These are phyloP conservation scores for Sextonia rubra DNA, from an alignment of 164 flowering plant species.

Conservation along the genomic window DNA sequence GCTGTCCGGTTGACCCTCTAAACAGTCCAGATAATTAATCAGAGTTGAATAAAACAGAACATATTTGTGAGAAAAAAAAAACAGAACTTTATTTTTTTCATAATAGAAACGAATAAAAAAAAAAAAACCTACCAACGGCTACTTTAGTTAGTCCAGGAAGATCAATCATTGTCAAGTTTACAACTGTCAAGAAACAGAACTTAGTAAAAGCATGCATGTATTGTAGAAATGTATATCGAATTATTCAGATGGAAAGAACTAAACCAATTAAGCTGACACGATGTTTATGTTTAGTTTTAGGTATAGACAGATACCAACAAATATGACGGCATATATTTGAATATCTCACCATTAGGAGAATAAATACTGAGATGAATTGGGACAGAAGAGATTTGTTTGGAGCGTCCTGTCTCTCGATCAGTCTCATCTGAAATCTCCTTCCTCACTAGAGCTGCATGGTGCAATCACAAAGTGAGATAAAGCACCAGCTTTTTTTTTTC, in stretches of 20 bases:
- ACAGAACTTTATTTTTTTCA: not conserved
- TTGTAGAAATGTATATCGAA: not conserved
- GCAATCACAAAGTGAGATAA: not conserved
- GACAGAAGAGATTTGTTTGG: conserved; percentile 72
- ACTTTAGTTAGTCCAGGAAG: conserved; percentile 99
- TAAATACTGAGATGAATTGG: conserved; percentile 92
- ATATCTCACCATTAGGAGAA: conserved; percentile 78
- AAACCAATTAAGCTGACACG: not conserved
- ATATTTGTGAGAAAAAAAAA: not conserved
- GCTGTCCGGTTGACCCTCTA: conserved; percentile 80
- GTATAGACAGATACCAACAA: no score
- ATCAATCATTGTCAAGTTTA: conserved; percentile 92
- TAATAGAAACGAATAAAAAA: not conserved
- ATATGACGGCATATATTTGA: not conserved
- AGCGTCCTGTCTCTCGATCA: conserved; percentile 89
- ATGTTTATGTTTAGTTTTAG: no score
- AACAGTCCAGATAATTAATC: conserved; percentile 10
- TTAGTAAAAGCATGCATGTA: not conserved
- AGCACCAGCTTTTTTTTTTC: not conserved
- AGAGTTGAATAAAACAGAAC: not conserved
- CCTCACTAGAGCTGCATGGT: conserved; percentile 75
- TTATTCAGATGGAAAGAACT: not conserved
- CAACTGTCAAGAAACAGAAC: conserved; percentile 52
- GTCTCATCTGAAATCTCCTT: conserved; percentile 95
- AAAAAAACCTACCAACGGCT: conserved; percentile 76